Evolutionary conservation across 1,284 basidiomycete genomes (phyloP), one percentile per base, ranked within the genome.

Genomic region (Cystobasidium sp.): DNA sequence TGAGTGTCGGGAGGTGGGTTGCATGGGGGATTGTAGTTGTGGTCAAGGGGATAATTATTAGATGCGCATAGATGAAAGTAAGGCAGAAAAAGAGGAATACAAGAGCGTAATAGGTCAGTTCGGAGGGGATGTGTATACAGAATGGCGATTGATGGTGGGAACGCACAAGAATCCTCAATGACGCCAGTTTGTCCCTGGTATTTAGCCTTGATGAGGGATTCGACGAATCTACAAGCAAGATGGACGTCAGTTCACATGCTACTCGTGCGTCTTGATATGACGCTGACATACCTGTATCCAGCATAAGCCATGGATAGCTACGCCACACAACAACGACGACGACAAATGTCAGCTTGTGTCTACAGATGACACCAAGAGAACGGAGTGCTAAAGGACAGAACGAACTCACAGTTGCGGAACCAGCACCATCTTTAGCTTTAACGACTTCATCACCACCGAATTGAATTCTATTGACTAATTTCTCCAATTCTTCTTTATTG

Each of bases 391-490:
- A 71, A 58, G 51, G 80, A 79, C 20, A 75, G 78, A 77, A 64
- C 79, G 78, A 79, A 79, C 85, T 79, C 70, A 84, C 85, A 89
- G 85, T 94, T 47, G 93, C 92, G 46, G 88, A 90, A 58, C 93
- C 92, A 76, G 90, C 79, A 53, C 93, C 92, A 80, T 91, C 92
- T 86, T 95, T 94, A 77, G 93, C 93, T 85, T 93, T 88, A 82
- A 94, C 93, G 79, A 94, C 92, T 85, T 94, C 91, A 82, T 94
- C 93, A 82, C 93, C 93, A 79, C 96, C 96, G 81, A 93, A 98
- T 84, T 98, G 96, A 82, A 98, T 96, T 79, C 94, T 90, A 79
- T 94, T 86, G 74, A 94, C 86, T 73, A 97, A 86, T 31, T 86
- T 85, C 66, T 88, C 87, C 73, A 80, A 59, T 77, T 80, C 80